Evolutionary conservation across 495 filamentous ascomycete species (phyloP), one percentile per base, ranked within the genome.

Genomic region (Talaromyces ruber): DNA sequence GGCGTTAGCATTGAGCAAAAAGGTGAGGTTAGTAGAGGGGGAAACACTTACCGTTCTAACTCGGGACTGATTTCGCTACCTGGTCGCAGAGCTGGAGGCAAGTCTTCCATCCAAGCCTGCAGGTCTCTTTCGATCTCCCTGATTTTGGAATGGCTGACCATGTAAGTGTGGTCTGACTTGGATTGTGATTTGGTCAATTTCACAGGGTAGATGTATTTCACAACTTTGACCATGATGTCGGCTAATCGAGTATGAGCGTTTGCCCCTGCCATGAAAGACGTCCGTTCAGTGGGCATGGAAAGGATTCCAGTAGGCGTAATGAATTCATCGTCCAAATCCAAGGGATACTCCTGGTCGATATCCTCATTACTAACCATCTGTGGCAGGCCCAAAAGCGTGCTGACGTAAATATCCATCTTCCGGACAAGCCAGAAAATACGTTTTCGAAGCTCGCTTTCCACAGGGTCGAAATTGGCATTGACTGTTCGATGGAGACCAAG

Each of bases 391-490:
- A 98, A 77, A 54, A 97, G 76, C 6, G 92, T 92, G 58, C 91
- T 92, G 21, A 97, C 90, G 70, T 97, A 97, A 25, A 87, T 92
- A 65, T 97, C 93, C 88, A 97, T 90, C 66, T 94, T 95, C 34
- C 92, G 87, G 56, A 96, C 83, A 26, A 91, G 84, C 84, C 94
- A 97, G 68, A 97, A 98, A 51, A 93, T 82, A 22, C 93, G 84
- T 67, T 93, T 88, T 59, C 93, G 83, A 43, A 86, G 80, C 72
- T 98, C 90, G 58, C 86, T 82, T 69, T 98, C 92, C 62, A 98
- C 86, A 2, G 90, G 91, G 45, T 87, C 87, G 65, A 96, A 90
- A 61, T 88, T 86, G 30, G 84, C 79, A 32, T 84, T 79, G 6
- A 96, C 79, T 30, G 88, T 84, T 45, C 93, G 90, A 71, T 98